Conservation (phyloP, 176 grass and related monocot genomes). For the Zea luxurians region DNA sequence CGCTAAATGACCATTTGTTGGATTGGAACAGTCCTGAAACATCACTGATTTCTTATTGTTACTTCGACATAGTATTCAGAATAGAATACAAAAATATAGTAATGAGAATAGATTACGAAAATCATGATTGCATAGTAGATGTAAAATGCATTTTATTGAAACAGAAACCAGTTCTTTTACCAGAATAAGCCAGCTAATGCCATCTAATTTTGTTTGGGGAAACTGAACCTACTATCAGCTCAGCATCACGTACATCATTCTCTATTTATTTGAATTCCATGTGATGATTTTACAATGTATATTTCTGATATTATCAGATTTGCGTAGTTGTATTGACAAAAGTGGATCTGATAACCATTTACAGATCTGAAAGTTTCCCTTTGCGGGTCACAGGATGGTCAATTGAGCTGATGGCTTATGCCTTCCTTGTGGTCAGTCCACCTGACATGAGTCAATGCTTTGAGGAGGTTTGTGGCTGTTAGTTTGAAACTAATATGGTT, state of each 20-base stretch:
- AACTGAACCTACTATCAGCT: neutral
- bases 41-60: neutral
- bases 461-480: too few species aligned
- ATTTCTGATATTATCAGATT: neutral
- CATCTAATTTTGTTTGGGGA: neutral
- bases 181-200: too few species aligned
- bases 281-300: conserved; percentile 10
- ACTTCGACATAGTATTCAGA: neutral
- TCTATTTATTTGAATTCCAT: conserved; percentile 21
- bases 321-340: conserved; percentile 26
- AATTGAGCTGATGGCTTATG: conserved; percentile 96
- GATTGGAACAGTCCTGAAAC: too few species aligned
- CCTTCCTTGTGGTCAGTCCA: conserved; percentile 84
- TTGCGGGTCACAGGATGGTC: conserved; percentile 90
- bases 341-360: conserved; percentile 39
- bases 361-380: conserved; percentile 78
- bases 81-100: neutral
- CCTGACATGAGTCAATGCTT: conserved; percentile 50
- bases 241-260: neutral
- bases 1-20: too few species aligned
- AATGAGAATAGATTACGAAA: too few species aligned
- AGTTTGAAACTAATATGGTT: too few species aligned
- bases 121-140: neutral
- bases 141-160: neutral
- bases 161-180: too few species aligned